Conservation (phyloP, 495 filamentous ascomycete species). For the Viridothelium virens region DNA sequence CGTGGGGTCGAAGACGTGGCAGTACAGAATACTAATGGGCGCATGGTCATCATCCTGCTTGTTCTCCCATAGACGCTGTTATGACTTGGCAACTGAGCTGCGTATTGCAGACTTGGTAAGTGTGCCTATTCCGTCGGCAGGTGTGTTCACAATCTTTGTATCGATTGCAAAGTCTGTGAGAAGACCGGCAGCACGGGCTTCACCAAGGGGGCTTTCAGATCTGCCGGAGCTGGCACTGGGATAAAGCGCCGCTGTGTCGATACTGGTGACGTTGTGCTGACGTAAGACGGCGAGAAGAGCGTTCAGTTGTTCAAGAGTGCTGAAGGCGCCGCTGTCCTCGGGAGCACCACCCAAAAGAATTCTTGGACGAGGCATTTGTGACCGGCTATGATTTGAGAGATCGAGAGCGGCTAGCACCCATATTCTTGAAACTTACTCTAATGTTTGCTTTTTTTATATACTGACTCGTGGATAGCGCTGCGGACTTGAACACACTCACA, state of each 20-base stretch:
- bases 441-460: not conserved
- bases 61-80: not conserved
- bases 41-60: not conserved
- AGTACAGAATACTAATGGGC: not conserved
- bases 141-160: not conserved
- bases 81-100: not conserved
- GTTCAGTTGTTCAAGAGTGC: not conserved
- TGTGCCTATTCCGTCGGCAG: not conserved
- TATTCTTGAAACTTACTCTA: not conserved
- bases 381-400: not conserved
- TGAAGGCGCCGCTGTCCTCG: not conserved
- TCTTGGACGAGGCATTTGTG: not conserved
- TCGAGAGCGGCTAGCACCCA: not conserved
- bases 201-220: not conserved
- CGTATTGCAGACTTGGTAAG: not conserved
- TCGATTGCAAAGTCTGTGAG: not conserved
- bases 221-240: not conserved
- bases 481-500: no score
- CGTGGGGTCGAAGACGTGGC: not conserved
- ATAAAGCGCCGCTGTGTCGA: not conserved
- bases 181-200: not conserved
- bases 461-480: no score
- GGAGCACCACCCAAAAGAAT: not conserved
- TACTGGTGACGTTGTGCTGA: not conserved
- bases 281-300: not conserved